A percentile compares a stretch with the other conserved stretches of the same genome.
Evolutionary conservation across 2,329 filamentous ascomycete species (phyloP).

Genomic region (Endocalyx cinctus): DNA sequence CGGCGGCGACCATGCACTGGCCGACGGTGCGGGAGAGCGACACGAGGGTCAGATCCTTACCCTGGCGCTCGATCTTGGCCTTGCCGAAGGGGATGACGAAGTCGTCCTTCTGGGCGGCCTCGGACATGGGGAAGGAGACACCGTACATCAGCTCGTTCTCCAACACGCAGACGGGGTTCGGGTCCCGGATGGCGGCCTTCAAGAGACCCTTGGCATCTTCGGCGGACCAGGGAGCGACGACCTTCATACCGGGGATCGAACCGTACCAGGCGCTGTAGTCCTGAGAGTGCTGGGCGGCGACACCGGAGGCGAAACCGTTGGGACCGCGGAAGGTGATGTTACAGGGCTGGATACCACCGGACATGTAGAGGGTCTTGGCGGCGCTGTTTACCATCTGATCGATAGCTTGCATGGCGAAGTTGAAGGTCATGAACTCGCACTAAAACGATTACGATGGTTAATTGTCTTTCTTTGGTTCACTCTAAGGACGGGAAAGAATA

Average conservation of each 20-base stretch:
- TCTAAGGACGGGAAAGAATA: not conserved
- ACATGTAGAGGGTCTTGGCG: constrained; percentile 99
- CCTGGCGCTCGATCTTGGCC: constrained; percentile 95
- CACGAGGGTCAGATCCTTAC: constrained; percentile 95
- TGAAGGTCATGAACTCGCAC: constrained; percentile 99
- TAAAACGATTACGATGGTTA: constrained; percentile 28
- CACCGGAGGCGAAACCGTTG: constrained; percentile 95
- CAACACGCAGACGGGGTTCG: constrained; percentile 90
- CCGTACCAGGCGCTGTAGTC: constrained; percentile 99
- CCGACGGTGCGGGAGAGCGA: constrained; percentile 93
- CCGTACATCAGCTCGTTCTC: constrained; percentile 93
- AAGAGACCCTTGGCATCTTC: constrained; percentile 98
- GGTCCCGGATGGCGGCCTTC: constrained; percentile 96
- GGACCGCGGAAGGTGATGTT: constrained; percentile 99
- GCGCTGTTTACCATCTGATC: constrained; percentile 99
- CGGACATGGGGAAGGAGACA: constrained; percentile 93
- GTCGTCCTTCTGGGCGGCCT: constrained; percentile 90
- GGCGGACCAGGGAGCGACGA: constrained; percentile 90
- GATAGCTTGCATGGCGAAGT: constrained; percentile 99
- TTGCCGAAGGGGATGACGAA: constrained; percentile 98
- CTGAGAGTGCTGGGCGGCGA: constrained; percentile 96
- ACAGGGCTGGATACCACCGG: constrained; percentile 97
- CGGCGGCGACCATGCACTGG: constrained; percentile 81
- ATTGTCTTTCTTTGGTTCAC: constrained; percentile 5
- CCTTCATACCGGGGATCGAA: constrained; percentile 95